These are phyloP conservation scores for Boletus reticulatus DNA, from an alignment of 768 basidiomycete species.

Conservation along the genomic window DNA sequence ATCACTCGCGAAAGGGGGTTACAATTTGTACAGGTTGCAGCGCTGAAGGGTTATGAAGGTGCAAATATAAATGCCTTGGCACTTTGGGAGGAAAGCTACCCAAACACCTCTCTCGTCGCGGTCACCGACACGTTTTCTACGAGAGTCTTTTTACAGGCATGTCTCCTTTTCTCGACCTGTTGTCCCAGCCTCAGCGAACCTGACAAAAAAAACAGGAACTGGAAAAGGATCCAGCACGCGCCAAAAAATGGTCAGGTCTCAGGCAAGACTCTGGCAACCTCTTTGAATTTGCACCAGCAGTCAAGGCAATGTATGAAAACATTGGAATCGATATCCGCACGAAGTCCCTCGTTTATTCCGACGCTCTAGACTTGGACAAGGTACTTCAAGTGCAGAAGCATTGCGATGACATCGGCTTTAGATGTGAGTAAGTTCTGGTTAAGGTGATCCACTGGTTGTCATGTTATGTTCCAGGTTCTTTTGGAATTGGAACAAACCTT, in stretches of 20 bases:
- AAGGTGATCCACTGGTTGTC: background rate
- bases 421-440: slow-evolving; percentile 36
- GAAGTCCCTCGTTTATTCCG: slow-evolving; percentile 83
- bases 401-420: slow-evolving; percentile 71
- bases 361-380: slow-evolving; percentile 71
- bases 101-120: slow-evolving; percentile 60
- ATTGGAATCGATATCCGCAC: slow-evolving; percentile 64
- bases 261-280: slow-evolving; percentile 96
- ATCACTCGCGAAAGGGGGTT: too few species aligned
- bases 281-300: slow-evolving; percentile 70
- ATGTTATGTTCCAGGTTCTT: slow-evolving; percentile 53
- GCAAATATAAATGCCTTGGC: slow-evolving; percentile 74
- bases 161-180: slow-evolving; percentile 2
- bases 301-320: slow-evolving; percentile 66
- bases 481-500: slow-evolving; percentile 91
- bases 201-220: slow-evolving; percentile 53
- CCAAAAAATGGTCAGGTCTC: slow-evolving; percentile 73
- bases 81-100: slow-evolving; percentile 82
- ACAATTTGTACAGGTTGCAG: slow-evolving; percentile 58
- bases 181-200: background rate
- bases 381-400: slow-evolving; percentile 68
- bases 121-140: slow-evolving; percentile 96
- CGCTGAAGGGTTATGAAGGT: slow-evolving; percentile 76
- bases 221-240: slow-evolving; percentile 51
- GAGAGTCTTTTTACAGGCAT: slow-evolving; percentile 75